Evolutionary conservation across 495 filamentous ascomycete species (phyloP), one percentile per base, ranked within the genome.

Genomic region (Chlorociboria aeruginascens): DNA sequence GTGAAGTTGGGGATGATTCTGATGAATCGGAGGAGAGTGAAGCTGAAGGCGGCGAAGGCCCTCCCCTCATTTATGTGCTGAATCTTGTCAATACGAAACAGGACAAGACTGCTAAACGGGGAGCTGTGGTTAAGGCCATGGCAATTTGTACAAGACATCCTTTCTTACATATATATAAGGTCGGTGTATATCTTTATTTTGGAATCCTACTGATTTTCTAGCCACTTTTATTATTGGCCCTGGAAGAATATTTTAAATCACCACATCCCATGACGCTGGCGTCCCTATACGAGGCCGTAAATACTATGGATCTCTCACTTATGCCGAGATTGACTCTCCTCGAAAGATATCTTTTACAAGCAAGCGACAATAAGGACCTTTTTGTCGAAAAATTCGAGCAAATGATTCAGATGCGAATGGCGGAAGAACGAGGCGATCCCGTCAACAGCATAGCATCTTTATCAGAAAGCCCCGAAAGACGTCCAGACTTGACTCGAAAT

Each of bases 161-260:
- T n/a, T 98, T 98, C 61, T 72, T 98, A 43, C 90, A 98, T 64
- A 97, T 98, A 48, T 98, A 97, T 66, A 98, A 97, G 76, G 87
- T 87, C 59, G 42, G 67, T 33, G 32, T 20, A n/a, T 51, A 25
- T 32, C 13, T 10, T 33, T 45, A 13, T 14, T 29, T 39, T 35
- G 17, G 14, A 32, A 32, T 40, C 32, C 38, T 50, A 41, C 48
- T 20, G 4, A 45, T 33, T 9, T 16, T n/a, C 6, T 32, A 94
- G 86, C 92, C 92, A 49, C 76, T 99, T 14, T 74, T 99, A 41
- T 72, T 99, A 46, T 69, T 99, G n/a, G 92, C 92, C 1, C 69
- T 99, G 35, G 92, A 97, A 61, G 89, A 97, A 56, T 99, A 99
- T 63, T 99, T 95, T 67, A 92, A 93, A 60, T 81, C 83, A 2